Evolutionary conservation across 2,329 filamentous ascomycete species (phyloP).

Genomic region (Periconia sp.): DNA sequence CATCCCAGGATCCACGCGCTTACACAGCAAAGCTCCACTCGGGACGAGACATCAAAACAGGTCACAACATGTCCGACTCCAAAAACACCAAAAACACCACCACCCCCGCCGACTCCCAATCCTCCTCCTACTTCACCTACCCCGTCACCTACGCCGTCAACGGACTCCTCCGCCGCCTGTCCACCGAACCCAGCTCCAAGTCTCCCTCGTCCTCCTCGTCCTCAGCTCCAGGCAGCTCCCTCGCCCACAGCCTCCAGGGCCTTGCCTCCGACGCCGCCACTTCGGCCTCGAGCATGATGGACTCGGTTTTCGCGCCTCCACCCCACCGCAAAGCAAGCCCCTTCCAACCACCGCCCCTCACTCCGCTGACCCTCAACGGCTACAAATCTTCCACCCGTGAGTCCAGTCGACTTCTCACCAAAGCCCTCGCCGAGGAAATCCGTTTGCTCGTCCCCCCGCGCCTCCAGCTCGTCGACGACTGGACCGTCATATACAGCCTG

Average conservation of each 20-base stretch:
- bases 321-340: conserved; percentile 69
- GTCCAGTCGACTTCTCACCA: conserved; percentile 67
- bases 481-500: conserved; percentile 84
- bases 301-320: conserved; percentile 62
- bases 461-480: conserved; percentile 82
- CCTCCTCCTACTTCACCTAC: conserved; percentile 51
- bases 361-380: conserved; percentile 72
- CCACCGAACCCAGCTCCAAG: conserved; percentile 41
- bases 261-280: not conserved
- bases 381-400: conserved; percentile 62
- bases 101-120: conserved; percentile 9
- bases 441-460: conserved; percentile 83
- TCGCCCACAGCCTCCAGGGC: conserved; percentile 37
- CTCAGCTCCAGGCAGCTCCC: not conserved
- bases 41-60: too few relatives aligned
- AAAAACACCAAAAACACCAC: conserved; percentile 14
- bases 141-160: conserved; percentile 53
- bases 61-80: conserved; percentile 29
- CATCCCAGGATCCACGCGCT: not conserved
- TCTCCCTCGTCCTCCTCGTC: conserved; percentile 12
- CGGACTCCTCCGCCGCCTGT: conserved; percentile 51
- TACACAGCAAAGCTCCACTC: not conserved
- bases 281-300: conserved; percentile 48
- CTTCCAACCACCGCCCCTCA: conserved; percentile 85
- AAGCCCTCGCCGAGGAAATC: conserved; percentile 86